Evolutionary conservation across 306 rosid genomes (phyloP).

Genomic region (Cicer cuneatum): DNA sequence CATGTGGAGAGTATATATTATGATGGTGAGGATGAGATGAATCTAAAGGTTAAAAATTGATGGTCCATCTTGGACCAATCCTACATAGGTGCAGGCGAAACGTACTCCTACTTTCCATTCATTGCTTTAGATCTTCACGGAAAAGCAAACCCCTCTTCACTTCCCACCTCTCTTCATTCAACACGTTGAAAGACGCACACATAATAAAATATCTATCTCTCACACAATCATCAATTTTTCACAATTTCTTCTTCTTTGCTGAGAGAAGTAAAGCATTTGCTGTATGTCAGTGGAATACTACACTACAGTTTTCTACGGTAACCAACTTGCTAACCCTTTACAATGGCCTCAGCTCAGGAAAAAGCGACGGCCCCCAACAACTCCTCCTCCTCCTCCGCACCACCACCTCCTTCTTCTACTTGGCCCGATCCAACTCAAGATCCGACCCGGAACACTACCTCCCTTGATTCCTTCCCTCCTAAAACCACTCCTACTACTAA

Average conservation of each 20-base stretch:
- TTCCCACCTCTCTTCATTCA: neutral
- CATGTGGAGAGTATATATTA: too few relatives aligned
- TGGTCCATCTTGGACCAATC: too few relatives aligned
- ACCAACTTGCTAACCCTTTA: slow-evolving; percentile 65
- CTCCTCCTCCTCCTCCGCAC: neutral
- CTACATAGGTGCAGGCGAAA: too few relatives aligned
- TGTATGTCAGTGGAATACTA: slow-evolving; percentile 79
- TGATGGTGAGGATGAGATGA: too few relatives aligned
- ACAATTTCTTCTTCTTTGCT: neutral
- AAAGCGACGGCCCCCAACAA: slow-evolving; percentile 63
- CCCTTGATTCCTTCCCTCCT: slow-evolving; percentile 58
- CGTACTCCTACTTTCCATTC: too few relatives aligned
- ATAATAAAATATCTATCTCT: neutral
- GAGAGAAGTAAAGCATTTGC: slow-evolving; percentile 40
- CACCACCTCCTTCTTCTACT: slow-evolving; percentile 40
- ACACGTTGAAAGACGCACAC: neutral
- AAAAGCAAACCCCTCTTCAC: neutral
- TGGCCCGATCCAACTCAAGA: slow-evolving; percentile 46
- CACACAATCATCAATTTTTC: too few relatives aligned
- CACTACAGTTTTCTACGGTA: slow-evolving; percentile 62
- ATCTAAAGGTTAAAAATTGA: too few relatives aligned
- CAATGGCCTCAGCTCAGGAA: slow-evolving; percentile 94
- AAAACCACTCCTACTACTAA: slow-evolving; percentile 59
- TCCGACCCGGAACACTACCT: slow-evolving; percentile 46
- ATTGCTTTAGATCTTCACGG: slow-evolving; percentile 30